Conservation (phyloP, 2,329 filamentous ascomycete genomes). For the Fusarium siculi region DNA sequence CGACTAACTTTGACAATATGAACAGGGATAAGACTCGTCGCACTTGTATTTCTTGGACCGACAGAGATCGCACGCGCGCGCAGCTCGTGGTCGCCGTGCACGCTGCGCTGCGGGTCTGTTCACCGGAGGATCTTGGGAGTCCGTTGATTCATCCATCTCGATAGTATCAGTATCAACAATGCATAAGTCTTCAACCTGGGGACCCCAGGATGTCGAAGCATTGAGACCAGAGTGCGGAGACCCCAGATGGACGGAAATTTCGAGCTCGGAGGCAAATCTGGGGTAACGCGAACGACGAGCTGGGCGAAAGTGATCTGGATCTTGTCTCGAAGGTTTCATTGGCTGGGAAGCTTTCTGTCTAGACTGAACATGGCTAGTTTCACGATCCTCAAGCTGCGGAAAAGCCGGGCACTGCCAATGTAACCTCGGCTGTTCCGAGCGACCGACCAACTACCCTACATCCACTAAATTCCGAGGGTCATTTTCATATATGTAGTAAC, state of each 20-base stretch:
- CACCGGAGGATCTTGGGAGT: fast-evolving
- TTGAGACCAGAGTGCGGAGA: neutral
- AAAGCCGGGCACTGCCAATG: neutral
- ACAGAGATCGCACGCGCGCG: neutral
- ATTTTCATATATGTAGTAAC: neutral
- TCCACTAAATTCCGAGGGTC: neutral
- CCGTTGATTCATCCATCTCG: neutral
- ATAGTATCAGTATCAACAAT: neutral
- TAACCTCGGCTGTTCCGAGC: neutral
- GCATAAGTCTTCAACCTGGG: too few relatives aligned
- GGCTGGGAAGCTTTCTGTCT: fast-evolving
- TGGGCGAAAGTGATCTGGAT: neutral
- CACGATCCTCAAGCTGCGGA: fast-evolving
- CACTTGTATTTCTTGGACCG: neutral
- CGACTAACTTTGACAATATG: neutral
- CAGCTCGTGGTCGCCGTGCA: neutral
- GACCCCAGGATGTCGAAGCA: neutral
- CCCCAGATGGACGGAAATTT: neutral
- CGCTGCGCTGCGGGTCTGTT: neutral
- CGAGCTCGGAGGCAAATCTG: neutral
- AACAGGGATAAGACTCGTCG: neutral
- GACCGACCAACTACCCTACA: neutral
- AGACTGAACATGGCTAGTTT: neutral
- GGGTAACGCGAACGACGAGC: neutral
- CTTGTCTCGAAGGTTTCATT: neutral